Percentiles rank a stretch among this genome's conserved stretches.
Evolutionary conservation across 345 rosid genomes (phyloP).

Genomic region (Eucalyptus polybractea): DNA sequence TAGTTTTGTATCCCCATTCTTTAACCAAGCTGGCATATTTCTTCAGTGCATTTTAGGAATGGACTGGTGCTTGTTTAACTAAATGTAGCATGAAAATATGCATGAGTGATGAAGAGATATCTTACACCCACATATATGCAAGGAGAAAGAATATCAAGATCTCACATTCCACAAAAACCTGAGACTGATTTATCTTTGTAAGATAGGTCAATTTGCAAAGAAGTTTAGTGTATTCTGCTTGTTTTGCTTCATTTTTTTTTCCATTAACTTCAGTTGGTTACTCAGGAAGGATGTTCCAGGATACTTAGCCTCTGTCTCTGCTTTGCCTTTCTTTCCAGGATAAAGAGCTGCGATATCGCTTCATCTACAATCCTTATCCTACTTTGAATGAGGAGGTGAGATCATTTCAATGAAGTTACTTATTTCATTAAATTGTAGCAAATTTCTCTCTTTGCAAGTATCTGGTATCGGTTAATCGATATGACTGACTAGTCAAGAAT

Average conservation of each 20-base stretch:
- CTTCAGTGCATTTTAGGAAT: not conserved
- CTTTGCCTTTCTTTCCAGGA: slow-evolving; percentile 35
- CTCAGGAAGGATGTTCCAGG: not conserved
- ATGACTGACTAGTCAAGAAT: not conserved
- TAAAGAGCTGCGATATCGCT: slow-evolving; percentile 76
- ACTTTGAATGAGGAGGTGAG: slow-evolving; percentile 71
- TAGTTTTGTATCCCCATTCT: not conserved
- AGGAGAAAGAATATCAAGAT: not conserved
- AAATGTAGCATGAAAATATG: not conserved
- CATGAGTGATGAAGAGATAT: not conserved
- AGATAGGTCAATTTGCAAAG: not conserved
- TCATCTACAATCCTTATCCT: slow-evolving; percentile 89
- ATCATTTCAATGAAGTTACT: not conserved
- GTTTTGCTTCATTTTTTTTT: not conserved
- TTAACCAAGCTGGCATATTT: not conserved
- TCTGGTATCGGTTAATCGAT: not conserved
- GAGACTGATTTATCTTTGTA: not conserved
- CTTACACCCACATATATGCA: not conserved
- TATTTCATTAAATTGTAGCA: not conserved
- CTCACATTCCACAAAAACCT: not conserved
- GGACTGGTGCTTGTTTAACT: not conserved
- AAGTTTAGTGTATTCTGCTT: not conserved
- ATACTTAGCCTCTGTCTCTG: not conserved
- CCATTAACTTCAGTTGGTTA: not conserved
- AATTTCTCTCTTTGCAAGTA: not conserved